Evolutionary conservation across 1,139 yeast genomes (phyloP).

Genomic region (Suhomyces ambrosiae): DNA sequence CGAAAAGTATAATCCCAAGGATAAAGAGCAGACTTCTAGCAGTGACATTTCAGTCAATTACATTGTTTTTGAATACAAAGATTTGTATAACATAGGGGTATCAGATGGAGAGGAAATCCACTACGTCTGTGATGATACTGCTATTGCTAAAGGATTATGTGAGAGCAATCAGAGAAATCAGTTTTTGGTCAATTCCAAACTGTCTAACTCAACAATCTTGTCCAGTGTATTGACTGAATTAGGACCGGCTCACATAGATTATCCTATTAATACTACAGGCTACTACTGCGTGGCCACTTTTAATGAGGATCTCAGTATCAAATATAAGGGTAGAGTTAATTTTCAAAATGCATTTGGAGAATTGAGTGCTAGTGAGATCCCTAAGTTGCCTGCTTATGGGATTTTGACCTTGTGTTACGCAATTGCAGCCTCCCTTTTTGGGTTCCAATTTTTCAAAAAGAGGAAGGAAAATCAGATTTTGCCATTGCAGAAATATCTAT

Average conservation of each 20-base stretch:
- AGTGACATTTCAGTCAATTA: constrained; percentile 56
- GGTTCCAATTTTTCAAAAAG: constrained; percentile 83
- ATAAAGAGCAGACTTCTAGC: constrained; percentile 22
- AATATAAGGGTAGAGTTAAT: constrained; percentile 65
- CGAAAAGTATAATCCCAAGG: constrained; percentile 35
- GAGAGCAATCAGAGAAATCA: constrained; percentile 54
- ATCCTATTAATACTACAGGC: constrained; percentile 74
- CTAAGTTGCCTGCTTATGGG: constrained; percentile 88
- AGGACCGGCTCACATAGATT: constrained; percentile 64
- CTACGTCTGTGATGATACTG: constrained; percentile 75
- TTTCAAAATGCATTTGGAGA: constrained; percentile 93
- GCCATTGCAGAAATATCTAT: constrained; percentile 86
- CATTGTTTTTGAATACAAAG: constrained; percentile 82
- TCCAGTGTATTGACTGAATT: constrained; percentile 56
- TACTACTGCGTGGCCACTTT: constrained; percentile 87
- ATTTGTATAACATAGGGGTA: constrained; percentile 67
- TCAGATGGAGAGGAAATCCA: constrained; percentile 34
- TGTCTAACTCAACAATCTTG: constrained; percentile 55
- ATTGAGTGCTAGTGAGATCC: constrained; percentile 85
- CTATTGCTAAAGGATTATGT: constrained; percentile 62
- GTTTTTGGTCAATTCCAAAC: constrained; percentile 54
- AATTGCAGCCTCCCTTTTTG: constrained; percentile 76
- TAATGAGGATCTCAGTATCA: constrained; percentile 28
- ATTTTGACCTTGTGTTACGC: constrained; percentile 82
- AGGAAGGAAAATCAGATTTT: constrained; percentile 75